Percentiles rank a stretch among this genome's conserved stretches.
Evolutionary conservation across 2,329 filamentous ascomycete genomes (phyloP).

Genomic region (Pseudopithomyces chartarum): DNA sequence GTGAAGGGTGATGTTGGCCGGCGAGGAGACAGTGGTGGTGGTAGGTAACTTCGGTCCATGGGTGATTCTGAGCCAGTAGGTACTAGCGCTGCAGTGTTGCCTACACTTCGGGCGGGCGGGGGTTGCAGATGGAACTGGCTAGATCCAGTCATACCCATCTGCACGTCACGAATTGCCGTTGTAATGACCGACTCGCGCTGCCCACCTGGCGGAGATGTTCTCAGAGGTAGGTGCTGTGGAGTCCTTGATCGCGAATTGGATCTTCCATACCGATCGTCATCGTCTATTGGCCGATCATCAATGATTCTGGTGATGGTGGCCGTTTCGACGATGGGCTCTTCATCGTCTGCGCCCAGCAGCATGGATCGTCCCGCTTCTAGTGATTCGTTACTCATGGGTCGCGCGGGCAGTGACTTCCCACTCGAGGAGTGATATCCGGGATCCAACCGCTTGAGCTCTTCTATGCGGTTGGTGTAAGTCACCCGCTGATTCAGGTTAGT

Average conservation of each 20-base stretch:
- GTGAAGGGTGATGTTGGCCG: constrained; percentile 56
- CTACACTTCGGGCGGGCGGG: constrained; percentile 35
- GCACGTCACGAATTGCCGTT: constrained; percentile 49
- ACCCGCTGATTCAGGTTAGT: constrained; percentile 63
- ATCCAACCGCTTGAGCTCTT: constrained; percentile 78
- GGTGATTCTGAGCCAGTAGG: constrained; percentile 49
- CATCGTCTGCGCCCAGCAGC: constrained; percentile 40
- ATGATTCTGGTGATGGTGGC: constrained; percentile 59
- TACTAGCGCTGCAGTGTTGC: constrained; percentile 15
- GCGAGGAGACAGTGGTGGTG: constrained; percentile 71
- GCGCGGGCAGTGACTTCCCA: constrained; percentile 77
- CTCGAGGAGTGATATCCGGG: constrained; percentile 55
- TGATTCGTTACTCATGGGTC: constrained; percentile 67
- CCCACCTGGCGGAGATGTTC: constrained; percentile 30
- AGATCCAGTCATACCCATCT: constrained; percentile 36
- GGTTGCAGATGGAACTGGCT: constrained; percentile 40
- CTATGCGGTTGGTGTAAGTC: constrained; percentile 89
- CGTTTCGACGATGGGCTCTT: constrained; percentile 56
- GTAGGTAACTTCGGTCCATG: constrained; percentile 66
- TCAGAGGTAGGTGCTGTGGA: constrained; percentile 36
- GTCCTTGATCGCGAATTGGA: constrained; percentile 27
- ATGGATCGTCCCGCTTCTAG: constrained; percentile 45
- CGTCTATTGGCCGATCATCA: constrained; percentile 46
- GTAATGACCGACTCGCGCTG: constrained; percentile 47
- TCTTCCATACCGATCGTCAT: constrained; percentile 25